These are phyloP conservation scores for Nyctanthes arbortristis DNA, from an alignment of 257 asterid genomes.

Conservation along the genomic window DNA sequence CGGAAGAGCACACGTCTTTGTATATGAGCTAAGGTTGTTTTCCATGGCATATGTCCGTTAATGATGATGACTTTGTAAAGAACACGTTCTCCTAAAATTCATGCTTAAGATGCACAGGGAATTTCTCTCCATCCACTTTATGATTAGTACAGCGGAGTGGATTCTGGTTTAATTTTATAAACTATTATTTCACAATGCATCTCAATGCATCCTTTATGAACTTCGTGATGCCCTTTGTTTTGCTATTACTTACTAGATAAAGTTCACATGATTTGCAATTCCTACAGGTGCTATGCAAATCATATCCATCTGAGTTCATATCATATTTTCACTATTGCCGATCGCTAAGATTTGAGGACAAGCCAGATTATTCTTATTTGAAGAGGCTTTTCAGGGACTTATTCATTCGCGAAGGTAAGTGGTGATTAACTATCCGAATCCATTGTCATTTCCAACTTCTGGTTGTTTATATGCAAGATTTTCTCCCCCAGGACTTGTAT, in stretches of 20 bases:
- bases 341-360: slow-evolving; percentile 32
- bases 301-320: slow-evolving; percentile 31
- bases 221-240: neutral
- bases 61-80: neutral
- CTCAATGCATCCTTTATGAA: neutral
- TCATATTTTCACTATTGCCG: slow-evolving; percentile 32
- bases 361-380: slow-evolving; percentile 30
- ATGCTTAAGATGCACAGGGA: neutral
- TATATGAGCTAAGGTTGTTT: neutral
- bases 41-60: neutral
- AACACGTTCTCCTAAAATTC: neutral
- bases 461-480: neutral
- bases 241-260: neutral
- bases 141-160: neutral
- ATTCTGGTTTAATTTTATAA: neutral
- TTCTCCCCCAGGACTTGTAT: too few species aligned
- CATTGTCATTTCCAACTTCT: neutral
- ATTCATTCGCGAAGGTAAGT: slow-evolving; percentile 29
- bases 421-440: neutral
- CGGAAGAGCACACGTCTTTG: neutral
- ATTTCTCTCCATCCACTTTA: neutral
- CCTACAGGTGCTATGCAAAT: slow-evolving; percentile 30
- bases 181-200: neutral
- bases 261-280: neutral
- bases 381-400: slow-evolving; percentile 31